Base-by-base conservation (phyloP, 106 monocot genomes). In the Hemerocallis citrina region DNA sequence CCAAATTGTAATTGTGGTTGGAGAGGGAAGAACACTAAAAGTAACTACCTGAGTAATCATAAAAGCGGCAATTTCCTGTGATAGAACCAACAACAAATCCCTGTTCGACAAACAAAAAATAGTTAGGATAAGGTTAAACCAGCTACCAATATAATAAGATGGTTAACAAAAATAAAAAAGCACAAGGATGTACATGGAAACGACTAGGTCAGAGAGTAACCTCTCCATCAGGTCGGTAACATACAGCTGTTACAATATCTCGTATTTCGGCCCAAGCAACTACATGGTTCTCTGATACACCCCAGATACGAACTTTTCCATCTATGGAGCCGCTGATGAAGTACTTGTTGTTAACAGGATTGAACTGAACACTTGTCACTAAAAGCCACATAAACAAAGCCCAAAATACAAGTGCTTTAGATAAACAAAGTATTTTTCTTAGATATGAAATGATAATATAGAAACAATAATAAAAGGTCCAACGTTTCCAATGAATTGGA, bases 331-430 rank as follows among this genome's bases (percentile, higher is more conserved):
- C 93, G 57, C 75, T 94, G 54, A 94, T 83, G 67, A 94, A 94
- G 70, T 77, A 73, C 22, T 48, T 68, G 24, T 89, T 83, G 66
- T 89, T 78, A 48, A 66, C 37, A 16, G 85, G 93, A 69, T 94
- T 85, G 72, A 94, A 94, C 63, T 94, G 89, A 52, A 94, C 67
- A 48, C 85, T 83, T 25, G 93, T 94, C 31, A 94, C 93, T 94
- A 82, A 8, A 45, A n/a, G n/a, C 15, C 52, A 64, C 15, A 40
- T 37, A 34, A 72, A 72, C 62, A 25, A 28, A 59, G 33, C 21
- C 29, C 38, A 31, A 55, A 56, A 3, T 27, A 31, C 62, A 43
- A 55, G 52, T 7, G 25, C 11, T 55, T 24, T 33, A 24, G 6
- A 19, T 3, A 24, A 56, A 34, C 6, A 21, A 47, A n/a, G n/a